Base-by-base conservation (phyloP, 495 filamentous ascomycete species). In the Monascus purpureus region DNA sequence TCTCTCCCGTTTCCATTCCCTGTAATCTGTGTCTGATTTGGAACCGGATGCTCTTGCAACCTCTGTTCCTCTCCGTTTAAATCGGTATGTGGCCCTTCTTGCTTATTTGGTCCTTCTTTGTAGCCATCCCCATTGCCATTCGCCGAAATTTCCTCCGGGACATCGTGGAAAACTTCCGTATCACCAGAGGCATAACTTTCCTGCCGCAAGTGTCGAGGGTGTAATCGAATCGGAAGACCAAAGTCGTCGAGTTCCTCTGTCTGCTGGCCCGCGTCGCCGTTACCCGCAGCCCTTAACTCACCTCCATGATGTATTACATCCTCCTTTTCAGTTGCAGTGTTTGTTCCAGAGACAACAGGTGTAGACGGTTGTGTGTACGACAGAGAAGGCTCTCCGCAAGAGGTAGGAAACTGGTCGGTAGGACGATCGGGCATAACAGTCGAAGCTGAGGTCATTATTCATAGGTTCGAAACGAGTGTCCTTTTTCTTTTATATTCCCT, bases 171-270 rank as follows among this genome's bases (percentile, higher is more conserved):
- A 16, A 35, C 24, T 22, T 47, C 41, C n/a, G 39, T 22, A 16
- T 36, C 32, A 12, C 42, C 48, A 7, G 50, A 28, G 4, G 39
- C 28, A 17, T 45, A 43, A 17, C 31, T 43, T 6, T 36, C 19
- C 3, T 41, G 28, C 15, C 33, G 45, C 12, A 31, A 20, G 13
- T 47, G 37, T 25, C 25, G 43, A 13, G 46, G 25, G 12, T 49
- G 53, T 14, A 33, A 18, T 45, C 53, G 59, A 44, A 66, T 55
- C 6, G 59, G 61, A 13, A 66, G 46, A 2, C 61, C 61, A 39
- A 66, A 66, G 28, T 66, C 61, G 31, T 66, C 61, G n/a, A 61
- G 16, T 12, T 51, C 52, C 11, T 42, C 36, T 23, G 27, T 30
- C 20, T 45, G 41, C 8, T 33, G 14, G 13, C 3, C 29, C 17